A percentile compares a stretch with the other conserved stretches of the same genome.
phyloP scores from a whole-genome alignment of 805 yeast species.

The Pichia pseudocactophila region DNA sequence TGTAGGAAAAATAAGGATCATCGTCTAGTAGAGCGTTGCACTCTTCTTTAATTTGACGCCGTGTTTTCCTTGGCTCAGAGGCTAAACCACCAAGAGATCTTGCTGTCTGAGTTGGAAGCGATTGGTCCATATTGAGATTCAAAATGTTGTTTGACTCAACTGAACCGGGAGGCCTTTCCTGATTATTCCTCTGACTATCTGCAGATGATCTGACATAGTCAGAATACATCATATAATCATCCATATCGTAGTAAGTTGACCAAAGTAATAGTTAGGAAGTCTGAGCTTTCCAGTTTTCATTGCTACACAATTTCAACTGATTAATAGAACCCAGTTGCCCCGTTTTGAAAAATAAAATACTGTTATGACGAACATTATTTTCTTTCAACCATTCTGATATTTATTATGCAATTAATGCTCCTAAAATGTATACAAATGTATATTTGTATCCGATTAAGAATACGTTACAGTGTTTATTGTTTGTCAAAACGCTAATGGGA shows the following conservation, averaged over 20 bases:
- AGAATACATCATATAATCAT: too few relatives aligned
- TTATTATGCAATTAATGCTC: too few relatives aligned
- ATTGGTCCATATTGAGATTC: neutral
- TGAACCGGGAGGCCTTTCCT: neutral
- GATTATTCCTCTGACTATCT: neutral
- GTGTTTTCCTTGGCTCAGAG: neutral
- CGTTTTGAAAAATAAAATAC: neutral
- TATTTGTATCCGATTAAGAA: too few relatives aligned
- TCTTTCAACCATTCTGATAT: too few relatives aligned
- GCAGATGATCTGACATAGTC: too few relatives aligned
- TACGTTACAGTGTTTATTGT: too few relatives aligned
- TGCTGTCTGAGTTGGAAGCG: neutral
- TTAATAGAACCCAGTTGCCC: neutral
- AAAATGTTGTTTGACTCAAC: neutral
- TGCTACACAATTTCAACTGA: neutral
- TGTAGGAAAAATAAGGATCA: slow-evolving; percentile 48
- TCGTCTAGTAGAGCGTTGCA: slow-evolving; percentile 13
- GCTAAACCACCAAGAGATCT: neutral
- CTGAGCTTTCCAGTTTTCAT: too few relatives aligned
- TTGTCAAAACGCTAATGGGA: too few relatives aligned
- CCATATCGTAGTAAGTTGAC: too few relatives aligned
- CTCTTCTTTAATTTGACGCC: slow-evolving; percentile 1
- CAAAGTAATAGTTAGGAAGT: too few relatives aligned
- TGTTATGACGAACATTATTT: too few relatives aligned
- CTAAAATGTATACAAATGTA: too few relatives aligned